Conservation (phyloP, 306 rosid species). For the Argentina anserina region DNA sequence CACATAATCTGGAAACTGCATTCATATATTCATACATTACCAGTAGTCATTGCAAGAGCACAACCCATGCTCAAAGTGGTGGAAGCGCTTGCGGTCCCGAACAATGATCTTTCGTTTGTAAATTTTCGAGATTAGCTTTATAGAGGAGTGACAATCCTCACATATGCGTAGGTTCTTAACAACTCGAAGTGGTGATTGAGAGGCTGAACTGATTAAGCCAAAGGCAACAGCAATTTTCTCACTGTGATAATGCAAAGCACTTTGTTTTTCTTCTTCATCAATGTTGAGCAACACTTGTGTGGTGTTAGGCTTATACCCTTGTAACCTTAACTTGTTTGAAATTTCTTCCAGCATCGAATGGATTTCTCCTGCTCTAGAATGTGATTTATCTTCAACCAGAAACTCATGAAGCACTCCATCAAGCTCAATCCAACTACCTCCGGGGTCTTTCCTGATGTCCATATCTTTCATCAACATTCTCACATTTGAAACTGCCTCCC, state of each 20-base stretch:
- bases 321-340: conserved; percentile 43
- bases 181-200: conserved; percentile 45
- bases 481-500: conserved; percentile 67
- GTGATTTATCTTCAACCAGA: conserved; percentile 69
- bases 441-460: conserved; percentile 80
- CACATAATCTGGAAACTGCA: background rate
- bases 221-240: conserved; percentile 88
- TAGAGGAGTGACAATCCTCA: conserved; percentile 72
- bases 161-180: conserved; percentile 68
- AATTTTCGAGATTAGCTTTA: conserved; percentile 56
- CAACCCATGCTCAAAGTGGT: conserved; percentile 66
- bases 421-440: conserved; percentile 74
- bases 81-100: conserved; percentile 71
- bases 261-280: conserved; percentile 53
- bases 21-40: conserved; percentile 33
- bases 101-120: conserved; percentile 55
- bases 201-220: conserved; percentile 60
- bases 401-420: conserved; percentile 69
- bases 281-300: conserved; percentile 61
- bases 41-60: conserved; percentile 89
- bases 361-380: conserved; percentile 62
- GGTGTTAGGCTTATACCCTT: conserved; percentile 50
- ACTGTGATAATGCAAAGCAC: conserved; percentile 55
- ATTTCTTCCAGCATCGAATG: conserved; percentile 58
- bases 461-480: conserved; percentile 65